A percentile compares a stretch with the other conserved stretches of the same genome.
Conservation (phyloP, 2,329 filamentous ascomycete genomes). For the Metarhizium sp. region DNA sequence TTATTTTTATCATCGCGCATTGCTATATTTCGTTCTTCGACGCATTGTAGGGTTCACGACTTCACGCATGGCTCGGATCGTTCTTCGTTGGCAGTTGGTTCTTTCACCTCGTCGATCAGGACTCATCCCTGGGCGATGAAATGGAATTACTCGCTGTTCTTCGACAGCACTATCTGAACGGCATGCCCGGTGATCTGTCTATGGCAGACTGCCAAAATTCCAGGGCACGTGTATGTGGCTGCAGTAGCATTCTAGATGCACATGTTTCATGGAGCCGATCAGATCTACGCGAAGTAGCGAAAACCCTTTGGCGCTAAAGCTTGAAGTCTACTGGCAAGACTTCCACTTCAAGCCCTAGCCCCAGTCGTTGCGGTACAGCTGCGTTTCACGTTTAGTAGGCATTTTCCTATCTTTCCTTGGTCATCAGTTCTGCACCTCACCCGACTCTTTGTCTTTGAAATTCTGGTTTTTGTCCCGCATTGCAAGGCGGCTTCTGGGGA, state of each 20-base stretch:
- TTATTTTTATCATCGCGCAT: constrained; percentile 21
- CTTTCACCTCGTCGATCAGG: constrained; percentile 6
- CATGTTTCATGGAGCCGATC: not conserved
- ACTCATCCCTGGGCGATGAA: constrained; percentile 1
- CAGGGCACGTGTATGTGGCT: not conserved
- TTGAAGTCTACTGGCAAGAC: not conserved
- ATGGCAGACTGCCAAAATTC: constrained; percentile 8
- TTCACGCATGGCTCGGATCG: constrained; percentile 30
- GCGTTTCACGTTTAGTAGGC: constrained; percentile 17
- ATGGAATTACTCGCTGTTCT: constrained; percentile 8
- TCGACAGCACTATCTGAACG: constrained; percentile 23
- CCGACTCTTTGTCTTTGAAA: constrained; percentile 9
- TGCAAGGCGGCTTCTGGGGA: constrained; percentile 27
- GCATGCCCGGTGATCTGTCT: constrained; percentile 27
- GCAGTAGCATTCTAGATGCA: not conserved
- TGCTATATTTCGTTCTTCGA: constrained; percentile 35
- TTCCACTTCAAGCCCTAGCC: constrained; percentile 4
- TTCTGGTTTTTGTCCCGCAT: constrained; percentile 17
- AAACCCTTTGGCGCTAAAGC: constrained; percentile 1
- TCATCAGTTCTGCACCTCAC: constrained; percentile 12
- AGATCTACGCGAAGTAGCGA: constrained; percentile 5
- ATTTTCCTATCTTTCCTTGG: constrained; percentile 20
- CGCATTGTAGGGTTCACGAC: constrained; percentile 21
- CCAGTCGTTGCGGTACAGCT: constrained; percentile 30
- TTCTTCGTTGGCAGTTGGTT: constrained; percentile 12